phyloP scores from a whole-genome alignment of 768 basidiomycete species.

The Lactarius evosmus region DNA sequence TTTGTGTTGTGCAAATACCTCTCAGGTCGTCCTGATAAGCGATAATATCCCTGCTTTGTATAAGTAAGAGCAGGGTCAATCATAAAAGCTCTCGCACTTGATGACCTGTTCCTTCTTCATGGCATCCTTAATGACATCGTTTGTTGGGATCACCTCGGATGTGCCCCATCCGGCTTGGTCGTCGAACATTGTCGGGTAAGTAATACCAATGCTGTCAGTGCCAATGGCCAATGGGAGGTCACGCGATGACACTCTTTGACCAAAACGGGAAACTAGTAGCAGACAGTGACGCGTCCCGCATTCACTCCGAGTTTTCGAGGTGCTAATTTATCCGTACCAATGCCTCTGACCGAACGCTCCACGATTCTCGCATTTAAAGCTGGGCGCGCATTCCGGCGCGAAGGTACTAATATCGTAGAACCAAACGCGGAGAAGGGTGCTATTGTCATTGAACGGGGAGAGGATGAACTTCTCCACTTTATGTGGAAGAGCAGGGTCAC shows the following conservation, averaged over 20 bases:
- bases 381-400: constrained; percentile 70
- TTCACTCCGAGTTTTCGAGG: background rate
- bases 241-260: background rate
- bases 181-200: constrained; percentile 21
- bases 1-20: constrained; percentile 42
- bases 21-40: constrained; percentile 75
- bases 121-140: constrained; percentile 71
- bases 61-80: background rate
- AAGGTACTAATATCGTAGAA: constrained; percentile 64
- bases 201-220: background rate
- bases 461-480: constrained; percentile 76
- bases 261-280: constrained; percentile 10
- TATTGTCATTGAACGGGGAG: constrained; percentile 61
- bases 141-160: constrained; percentile 40
- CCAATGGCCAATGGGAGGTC: background rate
- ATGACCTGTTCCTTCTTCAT: constrained; percentile 73
- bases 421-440: constrained; percentile 70
- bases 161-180: constrained; percentile 25
- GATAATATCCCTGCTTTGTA: constrained; percentile 57
- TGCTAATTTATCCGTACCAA: background rate
- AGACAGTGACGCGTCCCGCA: constrained; percentile 19
- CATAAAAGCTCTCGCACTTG: constrained; percentile 49
- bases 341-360: constrained; percentile 24
- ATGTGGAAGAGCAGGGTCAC: constrained; percentile 74
- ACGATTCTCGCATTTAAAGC: constrained; percentile 56